Evolutionary conservation across 202 grass and related monocot species (phyloP).

Genomic region (Hordeum pubiflorum): DNA sequence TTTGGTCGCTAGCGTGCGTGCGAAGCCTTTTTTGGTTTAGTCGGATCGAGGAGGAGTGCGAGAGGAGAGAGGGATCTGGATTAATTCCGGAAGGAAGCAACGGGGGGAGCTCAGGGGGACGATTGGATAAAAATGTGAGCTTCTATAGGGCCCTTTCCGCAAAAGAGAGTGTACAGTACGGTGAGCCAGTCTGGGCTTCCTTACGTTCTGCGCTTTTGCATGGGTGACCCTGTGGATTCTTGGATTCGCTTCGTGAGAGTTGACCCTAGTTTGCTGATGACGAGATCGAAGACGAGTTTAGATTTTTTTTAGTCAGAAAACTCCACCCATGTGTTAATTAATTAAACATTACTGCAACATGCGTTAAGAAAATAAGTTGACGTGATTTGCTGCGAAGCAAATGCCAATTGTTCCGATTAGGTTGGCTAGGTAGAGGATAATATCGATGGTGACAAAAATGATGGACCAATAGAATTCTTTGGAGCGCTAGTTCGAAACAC

Average conservation of each 20-base stretch:
- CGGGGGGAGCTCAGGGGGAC: neutral
- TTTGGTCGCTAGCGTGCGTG: constrained; percentile 11
- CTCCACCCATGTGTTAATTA: too few relatives aligned
- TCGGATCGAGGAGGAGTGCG: neutral
- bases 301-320: too few relatives aligned
- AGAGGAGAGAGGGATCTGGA: constrained; percentile 20
- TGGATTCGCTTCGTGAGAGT: neutral
- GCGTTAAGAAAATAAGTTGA: too few relatives aligned
- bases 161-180: neutral
- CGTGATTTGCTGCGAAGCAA: too few relatives aligned
- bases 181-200: neutral
- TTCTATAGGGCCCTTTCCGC: neutral
- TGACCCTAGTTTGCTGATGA: neutral
- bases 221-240: neutral
- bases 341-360: too few relatives aligned
- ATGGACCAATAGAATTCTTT: too few relatives aligned
- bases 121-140: neutral
- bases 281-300: neutral
- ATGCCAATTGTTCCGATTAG: too few relatives aligned
- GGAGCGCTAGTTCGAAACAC: too few relatives aligned
- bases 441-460: too few relatives aligned
- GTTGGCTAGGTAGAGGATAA: too few relatives aligned
- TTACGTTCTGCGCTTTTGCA: neutral
- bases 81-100: neutral
- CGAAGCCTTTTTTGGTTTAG: neutral